Base-by-base conservation (phyloP, 305 asterid genomes). In the Caryopteris hybrid region DNA sequence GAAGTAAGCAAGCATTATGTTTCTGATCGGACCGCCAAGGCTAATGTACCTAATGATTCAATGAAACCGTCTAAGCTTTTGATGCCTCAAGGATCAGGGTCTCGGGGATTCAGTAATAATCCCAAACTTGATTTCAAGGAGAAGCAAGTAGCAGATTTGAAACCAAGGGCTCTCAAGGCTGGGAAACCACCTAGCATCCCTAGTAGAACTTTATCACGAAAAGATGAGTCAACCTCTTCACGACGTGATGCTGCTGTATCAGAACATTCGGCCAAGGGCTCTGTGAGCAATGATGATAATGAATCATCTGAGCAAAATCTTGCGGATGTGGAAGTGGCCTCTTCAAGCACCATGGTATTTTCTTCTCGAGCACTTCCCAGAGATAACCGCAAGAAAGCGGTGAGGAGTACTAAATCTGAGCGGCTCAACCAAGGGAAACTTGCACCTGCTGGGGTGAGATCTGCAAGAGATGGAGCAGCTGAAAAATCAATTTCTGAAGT, bases 1-100 rank as follows among this genome's bases (percentile, higher is more conserved):
- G 97, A 95, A 36, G 99, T 94, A 43, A 91, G 96, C 89, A 91
- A 94, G 73, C 99, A 94, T 71, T 89, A 89, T 55, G 91, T 74
- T 75, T 85, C 95, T 54, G 92, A 91, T 54, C 62, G 68, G 75
- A 77, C 66, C 68, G 51, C 75, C 68, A 88, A 82, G 82, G 75
- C 76, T 68, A 76, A 63, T 38, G 76, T 77, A 57, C 76, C 86
- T 13, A 78, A 75, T 70, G 96, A 85, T 78, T 81, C 93, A 4
- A 84, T 68, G 34, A 91, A 87, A 70, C 67, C 84, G 61, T 65
- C 95, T 4, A 86, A 85, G 68, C 73, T 43, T 76, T 68, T 83
- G 77, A 68, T 61, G 70, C 96, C 92, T 48, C 91, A 81, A 75
- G 96, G 80, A 74, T 53, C 87, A 61, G 88, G 91, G 23, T 67